Base-by-base conservation (phyloP, 352 stramenopile species). In the Pythium graminicola region DNA sequence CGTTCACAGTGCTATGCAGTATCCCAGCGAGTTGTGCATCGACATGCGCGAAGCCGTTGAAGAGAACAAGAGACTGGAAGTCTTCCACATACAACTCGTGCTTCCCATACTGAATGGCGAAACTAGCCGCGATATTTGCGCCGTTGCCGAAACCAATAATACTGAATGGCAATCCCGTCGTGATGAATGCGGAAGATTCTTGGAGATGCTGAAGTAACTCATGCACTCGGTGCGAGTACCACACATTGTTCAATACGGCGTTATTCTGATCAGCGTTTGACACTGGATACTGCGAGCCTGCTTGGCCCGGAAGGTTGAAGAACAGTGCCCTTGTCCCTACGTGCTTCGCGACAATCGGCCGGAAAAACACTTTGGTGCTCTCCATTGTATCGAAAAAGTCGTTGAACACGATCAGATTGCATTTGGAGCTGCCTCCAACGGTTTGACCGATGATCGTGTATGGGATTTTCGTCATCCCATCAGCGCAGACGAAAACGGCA, bases 1-100 rank as follows among this genome's bases (percentile, higher is more conserved):
- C 88, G 63, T 98, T 97, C 49, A 95, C 85, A 54, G 77, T 96
- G 67, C 98, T 93, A 67, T 98, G 93, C 47, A 98, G 72, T 33
- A 97, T 90, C 41, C 92, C 86, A 16, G 93, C 93, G 36, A 98
- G 78, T 66, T 90, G 74, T 8, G 83, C 68, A 63, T 98, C 90
- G 13, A 98, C 76, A 60, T 94, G 79, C 17, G 70, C 75, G 27
- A 96, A 97, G 28, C 78, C 75, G 60, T 98, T 98, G 26, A 98
- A 61, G 8, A 89, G 77, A 41, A 97, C 59, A 2, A 97, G 73
- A 17, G 74, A 88, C 7, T 91, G 74, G 16, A 83, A 85, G 44
- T 89, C 88, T 6, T 38, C 50, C 35, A 86, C 67, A 3, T 66
- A 45, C 11, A 71, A 65, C 27, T 67, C 67, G 28, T 53, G 7